Evolutionary conservation across 1,284 basidiomycete species (phyloP), one percentile per base, ranked within the genome.

Genomic region (Moesziomyces sp.): DNA sequence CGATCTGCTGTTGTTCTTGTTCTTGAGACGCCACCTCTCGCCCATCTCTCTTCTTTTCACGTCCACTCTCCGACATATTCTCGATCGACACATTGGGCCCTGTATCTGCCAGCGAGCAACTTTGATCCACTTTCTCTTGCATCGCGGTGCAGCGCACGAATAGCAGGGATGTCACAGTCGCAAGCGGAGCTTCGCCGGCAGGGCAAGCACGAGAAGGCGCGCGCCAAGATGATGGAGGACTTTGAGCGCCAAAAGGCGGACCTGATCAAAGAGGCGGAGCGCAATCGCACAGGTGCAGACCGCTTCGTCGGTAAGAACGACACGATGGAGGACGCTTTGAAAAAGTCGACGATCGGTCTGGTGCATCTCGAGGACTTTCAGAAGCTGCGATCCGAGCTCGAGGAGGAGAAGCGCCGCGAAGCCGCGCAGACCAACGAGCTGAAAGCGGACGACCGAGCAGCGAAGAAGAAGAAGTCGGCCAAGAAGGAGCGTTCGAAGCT

Each of bases 221-320:
- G 79, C 5, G 55, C 55, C 48, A 66, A 70, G 55, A 81, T 81
- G 79, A 64, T 76, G 84, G 91, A 93, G 80, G 92, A 93, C 54
- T 96, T 90, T 79, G 92, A 94, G 78, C 89, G 92, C n/a, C 92
- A 95, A 84, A 94, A 93, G 82, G 90, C 91, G 76, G 89, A 88
- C 46, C 89, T 96, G 81, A 89, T 92, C 73, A 81, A 71, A 19
- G 82, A 84, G 52, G 64, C 78, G 3, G 76, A 79, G 18, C 68
- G 79, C 13, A 85, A 85, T 60, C 78, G 80, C 5, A 82, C 68
- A n/a, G 70, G 67, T 21, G 33, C 61, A 0, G 91, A 92, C 81
- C 92, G 94, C 59, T 99, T 99, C 84, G 91, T 95, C 21, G 92
- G 92, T 5, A 93, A 97, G 85, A 91, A 93, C 85, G 96, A 98